Base-by-base conservation (phyloP, 2,329 filamentous ascomycete species). In the Colletotrichum euphorbiae region DNA sequence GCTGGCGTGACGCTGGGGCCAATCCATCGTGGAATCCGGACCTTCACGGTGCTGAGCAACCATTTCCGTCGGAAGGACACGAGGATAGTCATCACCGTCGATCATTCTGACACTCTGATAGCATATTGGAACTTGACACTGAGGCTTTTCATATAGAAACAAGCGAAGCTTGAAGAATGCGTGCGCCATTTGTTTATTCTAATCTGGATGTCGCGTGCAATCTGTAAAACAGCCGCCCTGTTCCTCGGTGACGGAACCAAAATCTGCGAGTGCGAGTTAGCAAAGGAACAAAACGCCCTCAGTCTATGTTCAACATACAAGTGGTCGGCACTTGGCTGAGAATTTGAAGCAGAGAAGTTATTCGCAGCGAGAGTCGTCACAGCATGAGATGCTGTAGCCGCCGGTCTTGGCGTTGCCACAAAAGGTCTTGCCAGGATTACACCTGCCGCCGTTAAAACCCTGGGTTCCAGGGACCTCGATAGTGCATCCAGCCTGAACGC, bases 1-100 rank as follows among this genome's bases (percentile, higher is more conserved):
- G 65, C 12, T 68, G 65, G 65, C 65, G 65, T 5, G 60, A 68
- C 9, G 65, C 65, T 1, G 65, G 65, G 12, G n/a, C 65, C 2
- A 68, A 68, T 15, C 65, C 65, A 8, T 31, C 65, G 6, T 68
- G 65, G 65, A 31, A 68, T n/a, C 65, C 65, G 1, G 24, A 28
- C 11, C 45, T 64, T 0, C n/a, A 64, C 21, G 65, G 54, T 6
- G 65, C 65, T 5, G 65, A 68, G 13, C 45, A 43, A 40, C 45
- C 65, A 11, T 68, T 68, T 13, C 65, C 60, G 7, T 38, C 45
- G 2, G 65, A 68, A 33, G 60, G 45, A 3, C 58, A 61, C 15
- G 21, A 12, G 11, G 52, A 58, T 4, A 38, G 36, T 9, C 45
- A 13, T 1, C 65, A 68, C n/a, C 60, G 64, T 31, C n/a, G 2